These are phyloP conservation scores for Hypoxylon subgilvum DNA, from an alignment of 495 filamentous ascomycete species.

Conservation along the genomic window DNA sequence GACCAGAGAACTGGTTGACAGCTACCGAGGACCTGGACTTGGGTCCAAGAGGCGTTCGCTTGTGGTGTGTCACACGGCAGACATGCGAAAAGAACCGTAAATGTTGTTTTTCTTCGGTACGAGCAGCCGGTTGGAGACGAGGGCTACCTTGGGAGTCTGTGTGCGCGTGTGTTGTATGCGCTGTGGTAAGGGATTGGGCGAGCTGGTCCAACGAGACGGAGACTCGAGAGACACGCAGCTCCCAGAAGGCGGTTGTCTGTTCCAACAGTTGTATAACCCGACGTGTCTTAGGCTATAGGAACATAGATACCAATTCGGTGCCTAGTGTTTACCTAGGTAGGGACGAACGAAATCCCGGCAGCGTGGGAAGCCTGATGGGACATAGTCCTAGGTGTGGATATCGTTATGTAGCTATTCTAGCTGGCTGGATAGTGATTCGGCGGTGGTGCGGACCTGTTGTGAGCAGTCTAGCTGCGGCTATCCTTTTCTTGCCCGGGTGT, in stretches of 20 bases:
- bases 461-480: conserved; percentile 35
- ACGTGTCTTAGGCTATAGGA: conserved; percentile 29
- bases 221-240: conserved; percentile 38
- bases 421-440: conserved; percentile 26
- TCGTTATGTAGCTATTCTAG: conserved; percentile 27
- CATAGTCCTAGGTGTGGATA: conserved; percentile 1
- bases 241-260: conserved; percentile 17
- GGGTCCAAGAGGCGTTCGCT: conserved; percentile 37
- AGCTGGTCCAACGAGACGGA: conserved; percentile 30
- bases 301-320: neutral
- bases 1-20: conserved; percentile 38
- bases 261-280: conserved; percentile 34
- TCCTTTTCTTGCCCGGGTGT: conserved; percentile 39
- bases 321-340: conserved; percentile 4
- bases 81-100: conserved; percentile 34
- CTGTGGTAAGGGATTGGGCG: conserved; percentile 31
- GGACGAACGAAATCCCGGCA: conserved; percentile 21
- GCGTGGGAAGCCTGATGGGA: conserved; percentile 13
- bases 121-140: conserved; percentile 24
- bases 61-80: conserved; percentile 39
- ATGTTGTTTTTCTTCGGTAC: conserved; percentile 32
- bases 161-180: conserved; percentile 30
- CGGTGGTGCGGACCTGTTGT: conserved; percentile 33
- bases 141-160: conserved; percentile 13
- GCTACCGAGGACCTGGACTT: conserved; percentile 39